Conservation (phyloP, 164 flowering plant genomes). For the Hamamelis virginiana region DNA sequence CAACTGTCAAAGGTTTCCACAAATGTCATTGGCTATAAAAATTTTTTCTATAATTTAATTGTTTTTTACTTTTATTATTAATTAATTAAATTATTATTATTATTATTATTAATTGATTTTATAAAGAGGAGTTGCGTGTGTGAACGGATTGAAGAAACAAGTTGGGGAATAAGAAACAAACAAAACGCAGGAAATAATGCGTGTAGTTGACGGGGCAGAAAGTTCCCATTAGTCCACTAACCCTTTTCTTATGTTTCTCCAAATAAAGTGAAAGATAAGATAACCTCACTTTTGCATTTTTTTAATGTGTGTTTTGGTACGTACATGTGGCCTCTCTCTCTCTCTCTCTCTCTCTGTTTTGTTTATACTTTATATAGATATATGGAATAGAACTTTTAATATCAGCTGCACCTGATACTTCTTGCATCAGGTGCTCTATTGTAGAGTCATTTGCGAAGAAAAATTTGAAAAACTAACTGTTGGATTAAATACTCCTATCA, state of each 20-base stretch:
- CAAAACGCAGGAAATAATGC: constrained; percentile 3
- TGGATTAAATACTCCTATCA: no score
- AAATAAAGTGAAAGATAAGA: not conserved
- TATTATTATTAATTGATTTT: not conserved
- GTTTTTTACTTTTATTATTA: not conserved
- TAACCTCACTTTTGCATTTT: not conserved
- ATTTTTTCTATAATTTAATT: no score
- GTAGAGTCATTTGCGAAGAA: no score
- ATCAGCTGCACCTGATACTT: no score
- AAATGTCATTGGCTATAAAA: no score
- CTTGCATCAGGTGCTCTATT: no score
- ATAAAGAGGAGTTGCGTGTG: not conserved
- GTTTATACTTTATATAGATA: no score
- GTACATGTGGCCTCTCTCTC: no score
- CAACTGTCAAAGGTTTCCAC: constrained; percentile 22
- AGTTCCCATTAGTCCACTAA: not conserved
- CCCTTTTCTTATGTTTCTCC: not conserved
- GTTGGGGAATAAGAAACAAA: constrained; percentile 11
- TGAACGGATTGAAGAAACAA: not conserved
- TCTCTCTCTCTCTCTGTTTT: no score
- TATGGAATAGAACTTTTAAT: no score
- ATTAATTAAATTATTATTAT: not conserved
- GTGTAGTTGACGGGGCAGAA: constrained; percentile 9
- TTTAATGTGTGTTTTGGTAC: not conserved
- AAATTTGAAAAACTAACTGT: no score